Evolutionary conservation across 208 protist species (phyloP), one percentile per base, ranked within the genome.

Genomic region (Trypanosoma cruzi): DNA sequence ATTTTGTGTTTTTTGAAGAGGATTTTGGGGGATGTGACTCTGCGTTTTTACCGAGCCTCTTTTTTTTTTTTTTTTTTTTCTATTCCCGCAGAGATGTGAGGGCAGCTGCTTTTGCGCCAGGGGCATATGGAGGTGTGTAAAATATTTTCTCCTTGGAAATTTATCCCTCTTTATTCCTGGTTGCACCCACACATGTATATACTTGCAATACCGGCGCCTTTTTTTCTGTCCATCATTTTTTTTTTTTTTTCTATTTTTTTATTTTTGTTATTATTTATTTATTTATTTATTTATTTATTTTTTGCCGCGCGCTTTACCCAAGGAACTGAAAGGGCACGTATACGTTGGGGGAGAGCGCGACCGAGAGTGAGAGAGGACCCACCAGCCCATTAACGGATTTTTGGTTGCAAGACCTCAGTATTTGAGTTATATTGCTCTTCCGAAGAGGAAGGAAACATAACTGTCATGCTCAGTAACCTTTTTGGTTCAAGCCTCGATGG

Each of bases 21-120:
- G 3, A 40, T n/a, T 11, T 11, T 40, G 40, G 11, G 40, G 11
- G 40, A 13, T 16, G 40, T 1, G 40, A 13, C 40, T 44, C 8
- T 44, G 40, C 11, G 40, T 4, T 16, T 2, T 2, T 13, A 16
- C 46, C 49, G 20, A 57, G 0, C 34, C 37, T 60, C 26, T 63
- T 56, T 42, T 54, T 77, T 67, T 73, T 77, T 59, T 56, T 72
- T 66, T 37, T 73, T 77, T 40, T 28, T 57, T 3, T 22, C 20
- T 42, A 50, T 26, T 32, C 46, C n/a, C 20, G n/a, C 46, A 2
- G 36, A 10, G 36, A n/a, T n/a, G n/a, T 4, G 36, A 4, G 36
- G 4, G 4, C 36, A 40, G 10, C 36, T 40, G 40, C 40, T 4
- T 11, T 40, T 44, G 40, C 40, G 40, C 40, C 11, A 14, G 40